A percentile compares a stretch with the other conserved stretches of the same genome.
Conservation (phyloP, 2,329 filamentous ascomycete species). For the Chaetomium strumarium region DNA sequence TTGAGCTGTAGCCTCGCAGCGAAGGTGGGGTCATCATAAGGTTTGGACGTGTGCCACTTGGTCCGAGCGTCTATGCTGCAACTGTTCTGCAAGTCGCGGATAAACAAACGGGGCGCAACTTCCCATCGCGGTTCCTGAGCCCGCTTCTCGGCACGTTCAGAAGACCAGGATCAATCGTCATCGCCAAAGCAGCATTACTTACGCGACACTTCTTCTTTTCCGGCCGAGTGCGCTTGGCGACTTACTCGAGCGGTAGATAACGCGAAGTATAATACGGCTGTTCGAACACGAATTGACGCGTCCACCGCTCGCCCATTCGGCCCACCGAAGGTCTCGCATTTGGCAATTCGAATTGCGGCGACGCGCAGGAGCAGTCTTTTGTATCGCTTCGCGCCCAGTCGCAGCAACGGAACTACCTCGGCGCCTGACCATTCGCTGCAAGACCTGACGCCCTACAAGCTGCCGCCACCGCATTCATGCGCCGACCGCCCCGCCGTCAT, state of each 20-base stretch:
- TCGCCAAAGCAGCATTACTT: constrained; percentile 15
- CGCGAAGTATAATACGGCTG: constrained; percentile 8
- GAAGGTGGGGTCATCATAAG: not conserved
- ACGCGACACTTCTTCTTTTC: constrained; percentile 1
- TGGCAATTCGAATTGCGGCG: constrained; percentile 6
- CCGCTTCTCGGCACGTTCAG: constrained; percentile 8
- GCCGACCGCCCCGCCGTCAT: constrained; percentile 37
- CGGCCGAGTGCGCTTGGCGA: not conserved
- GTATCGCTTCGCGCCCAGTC: not conserved
- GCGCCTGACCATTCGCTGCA: not conserved
- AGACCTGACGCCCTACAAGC: not conserved
- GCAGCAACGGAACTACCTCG: not conserved
- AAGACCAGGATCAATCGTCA: not conserved
- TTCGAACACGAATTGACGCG: constrained; percentile 20
- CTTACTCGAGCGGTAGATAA: not conserved
- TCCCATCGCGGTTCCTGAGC: constrained; percentile 18
- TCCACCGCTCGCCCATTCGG: constrained; percentile 13
- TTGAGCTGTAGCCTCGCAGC: not conserved
- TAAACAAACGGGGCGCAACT: constrained; percentile 25
- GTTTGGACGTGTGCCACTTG: not conserved
- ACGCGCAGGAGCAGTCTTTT: constrained; percentile 9
- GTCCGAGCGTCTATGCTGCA: constrained; percentile 17
- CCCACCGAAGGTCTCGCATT: not conserved
- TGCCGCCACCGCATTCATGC: constrained; percentile 19
- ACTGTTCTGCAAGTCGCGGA: constrained; percentile 18